phyloP scores from a whole-genome alignment of 129 eudicot species.

The Artemisia tridentata region DNA sequence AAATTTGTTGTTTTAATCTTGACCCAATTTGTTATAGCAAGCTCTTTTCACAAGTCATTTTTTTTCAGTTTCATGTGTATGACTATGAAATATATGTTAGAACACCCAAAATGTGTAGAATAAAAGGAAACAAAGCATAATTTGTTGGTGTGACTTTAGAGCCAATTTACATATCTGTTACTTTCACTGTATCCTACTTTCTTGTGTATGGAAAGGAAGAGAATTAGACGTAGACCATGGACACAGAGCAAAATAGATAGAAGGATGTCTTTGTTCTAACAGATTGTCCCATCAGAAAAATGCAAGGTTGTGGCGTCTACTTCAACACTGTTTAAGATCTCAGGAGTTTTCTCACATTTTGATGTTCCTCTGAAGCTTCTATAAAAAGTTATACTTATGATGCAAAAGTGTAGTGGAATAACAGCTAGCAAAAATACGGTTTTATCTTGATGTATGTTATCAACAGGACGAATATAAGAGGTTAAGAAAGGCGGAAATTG shows the following conservation, averaged over 20 bases:
- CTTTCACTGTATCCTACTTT: neutral
- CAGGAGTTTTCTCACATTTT: no score
- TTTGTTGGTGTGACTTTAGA: neutral
- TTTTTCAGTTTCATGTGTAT: no score
- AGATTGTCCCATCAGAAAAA: slow-evolving; percentile 5
- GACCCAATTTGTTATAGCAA: no score
- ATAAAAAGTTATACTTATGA: neutral
- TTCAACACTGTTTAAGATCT: neutral
- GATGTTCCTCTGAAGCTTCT: neutral
- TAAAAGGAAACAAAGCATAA: no score
- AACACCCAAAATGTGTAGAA: no score
- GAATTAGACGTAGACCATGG: slow-evolving; percentile 32
- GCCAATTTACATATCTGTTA: neutral
- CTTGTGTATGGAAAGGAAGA: neutral
- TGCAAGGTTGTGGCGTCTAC: neutral
- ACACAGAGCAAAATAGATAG: neutral
- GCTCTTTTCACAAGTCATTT: no score
- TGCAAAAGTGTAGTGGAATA: no score
- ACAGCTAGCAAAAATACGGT: no score
- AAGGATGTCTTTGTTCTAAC: neutral
- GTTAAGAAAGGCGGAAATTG: neutral
- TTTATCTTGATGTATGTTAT: neutral
- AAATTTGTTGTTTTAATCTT: no score
- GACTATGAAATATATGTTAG: no score
- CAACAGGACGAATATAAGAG: no score